These are phyloP conservation scores for Penicillium paneum DNA, from an alignment of 2,329 filamentous ascomycete species.

Conservation along the genomic window DNA sequence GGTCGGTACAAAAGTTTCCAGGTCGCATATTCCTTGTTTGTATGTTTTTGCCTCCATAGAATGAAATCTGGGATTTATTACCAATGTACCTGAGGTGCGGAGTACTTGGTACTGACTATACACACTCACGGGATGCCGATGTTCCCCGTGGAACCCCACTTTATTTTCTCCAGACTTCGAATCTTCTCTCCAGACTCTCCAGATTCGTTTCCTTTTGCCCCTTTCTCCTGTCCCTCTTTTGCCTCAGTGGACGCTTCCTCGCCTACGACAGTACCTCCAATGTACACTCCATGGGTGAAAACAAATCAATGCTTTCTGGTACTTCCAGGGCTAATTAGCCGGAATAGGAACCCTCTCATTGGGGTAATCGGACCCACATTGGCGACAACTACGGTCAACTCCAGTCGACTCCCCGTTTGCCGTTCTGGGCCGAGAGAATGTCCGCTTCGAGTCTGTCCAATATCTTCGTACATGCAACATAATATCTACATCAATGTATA, in stretches of 20 bases:
- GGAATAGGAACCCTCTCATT: slow-evolving; percentile 17
- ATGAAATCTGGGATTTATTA: neutral
- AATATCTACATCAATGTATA: neutral
- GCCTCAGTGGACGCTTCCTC: neutral
- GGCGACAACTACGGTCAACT: neutral
- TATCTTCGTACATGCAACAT: slow-evolving; percentile 13
- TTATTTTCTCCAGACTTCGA: neutral
- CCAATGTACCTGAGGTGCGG: neutral
- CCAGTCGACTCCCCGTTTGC: slow-evolving; percentile 6
- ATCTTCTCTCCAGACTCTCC: neutral
- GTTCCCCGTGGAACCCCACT: neutral
- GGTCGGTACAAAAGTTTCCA: neutral
- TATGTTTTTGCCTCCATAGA: neutral
- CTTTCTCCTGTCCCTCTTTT: neutral
- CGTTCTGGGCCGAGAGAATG: slow-evolving; percentile 27
- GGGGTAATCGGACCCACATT: slow-evolving; percentile 21
- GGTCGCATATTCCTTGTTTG: neutral
- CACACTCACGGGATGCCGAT: neutral
- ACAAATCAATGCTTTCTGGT: neutral
- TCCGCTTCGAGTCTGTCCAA: slow-evolving; percentile 24
- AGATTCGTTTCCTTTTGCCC: neutral
- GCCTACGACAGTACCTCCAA: neutral
- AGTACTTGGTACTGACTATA: neutral
- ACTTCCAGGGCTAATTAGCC: neutral
- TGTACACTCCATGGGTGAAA: too few species aligned